Percentiles rank a stretch among this genome's conserved stretches.
These are phyloP conservation scores for Pichia norvegensis DNA, from an alignment of 1,139 yeast genomes.

Conservation along the genomic window DNA sequence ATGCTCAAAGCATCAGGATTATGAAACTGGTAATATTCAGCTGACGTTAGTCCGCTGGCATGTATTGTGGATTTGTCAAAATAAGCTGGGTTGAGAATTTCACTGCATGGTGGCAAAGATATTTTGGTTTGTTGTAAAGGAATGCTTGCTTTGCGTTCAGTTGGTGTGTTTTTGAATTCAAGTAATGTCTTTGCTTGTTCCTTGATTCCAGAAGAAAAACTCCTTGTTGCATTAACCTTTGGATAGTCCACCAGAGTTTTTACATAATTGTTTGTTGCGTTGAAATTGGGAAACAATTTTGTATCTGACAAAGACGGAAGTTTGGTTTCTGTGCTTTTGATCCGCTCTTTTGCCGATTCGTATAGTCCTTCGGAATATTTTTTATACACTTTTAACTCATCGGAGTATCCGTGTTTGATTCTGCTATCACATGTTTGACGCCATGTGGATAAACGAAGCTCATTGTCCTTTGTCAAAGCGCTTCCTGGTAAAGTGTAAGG, in stretches of 20 bases:
- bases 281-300: constrained; percentile 8
- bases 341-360: background rate
- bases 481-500: constrained; percentile 32
- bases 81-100: constrained; percentile 13
- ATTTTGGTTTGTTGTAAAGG: constrained; percentile 2
- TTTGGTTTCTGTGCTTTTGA: background rate
- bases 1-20: constrained; percentile 6
- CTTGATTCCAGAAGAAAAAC: constrained; percentile 19
- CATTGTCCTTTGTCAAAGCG: constrained; percentile 19
- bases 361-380: constrained; percentile 18
- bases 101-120: constrained; percentile 16
- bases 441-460: constrained; percentile 27
- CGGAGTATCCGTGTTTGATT: constrained; percentile 24
- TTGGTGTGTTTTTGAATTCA: background rate
- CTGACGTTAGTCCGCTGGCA: constrained; percentile 15
- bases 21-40: constrained; percentile 10
- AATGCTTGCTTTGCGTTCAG: background rate
- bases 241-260: constrained; percentile 6
- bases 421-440: constrained; percentile 25
- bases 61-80: constrained; percentile 18
- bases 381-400: constrained; percentile 22
- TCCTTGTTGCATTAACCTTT: constrained; percentile 9
- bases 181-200: constrained; percentile 6
- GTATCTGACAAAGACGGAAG: constrained; percentile 5
- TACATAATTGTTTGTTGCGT: constrained; percentile 5